Percentiles rank a stretch among this genome's conserved stretches.
phyloP scores from a whole-genome alignment of 345 rosid species.

The Adansonia digitata region DNA sequence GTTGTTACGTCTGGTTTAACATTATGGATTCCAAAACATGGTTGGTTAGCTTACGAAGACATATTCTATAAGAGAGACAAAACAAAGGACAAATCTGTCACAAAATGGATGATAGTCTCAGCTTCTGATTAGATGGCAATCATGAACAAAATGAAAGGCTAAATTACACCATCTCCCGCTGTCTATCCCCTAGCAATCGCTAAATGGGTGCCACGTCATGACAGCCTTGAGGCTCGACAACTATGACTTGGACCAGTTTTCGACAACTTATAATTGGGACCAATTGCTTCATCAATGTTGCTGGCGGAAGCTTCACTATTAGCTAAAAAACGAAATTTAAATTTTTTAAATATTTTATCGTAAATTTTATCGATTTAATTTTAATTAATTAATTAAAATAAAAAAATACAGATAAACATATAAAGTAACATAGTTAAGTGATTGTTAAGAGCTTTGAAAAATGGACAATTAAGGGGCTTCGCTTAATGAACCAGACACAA shows the following conservation, averaged over 20 bases:
- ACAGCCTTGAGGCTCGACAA: background rate
- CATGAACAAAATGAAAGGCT: constrained; percentile 2
- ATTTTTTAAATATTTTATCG: too few species aligned
- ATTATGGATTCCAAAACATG: constrained; percentile 3
- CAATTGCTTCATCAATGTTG: constrained; percentile 3
- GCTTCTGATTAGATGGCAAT: background rate
- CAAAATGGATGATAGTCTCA: background rate
- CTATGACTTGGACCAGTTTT: constrained; percentile 5
- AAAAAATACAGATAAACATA: background rate
- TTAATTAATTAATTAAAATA: background rate
- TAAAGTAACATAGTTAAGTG: background rate
- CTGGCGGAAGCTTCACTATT: constrained; percentile 22
- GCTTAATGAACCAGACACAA: constrained; percentile 46
- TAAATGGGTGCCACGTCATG: constrained; percentile 21
- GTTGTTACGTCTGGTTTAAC: background rate
- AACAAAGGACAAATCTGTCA: background rate
- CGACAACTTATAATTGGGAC: constrained; percentile 19
- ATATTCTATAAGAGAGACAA: background rate
- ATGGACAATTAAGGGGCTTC: constrained; percentile 2
- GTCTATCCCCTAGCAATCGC: background rate
- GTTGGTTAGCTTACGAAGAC: background rate
- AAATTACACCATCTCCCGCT: background rate
- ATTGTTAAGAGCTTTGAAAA: constrained; percentile 22
- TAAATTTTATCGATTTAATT: too few species aligned
- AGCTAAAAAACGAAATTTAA: too few species aligned